Evolutionary conservation across 2,329 filamentous ascomycete species (phyloP), one percentile per base, ranked within the genome.

Genomic region (Mycosphaerella arachidis): DNA sequence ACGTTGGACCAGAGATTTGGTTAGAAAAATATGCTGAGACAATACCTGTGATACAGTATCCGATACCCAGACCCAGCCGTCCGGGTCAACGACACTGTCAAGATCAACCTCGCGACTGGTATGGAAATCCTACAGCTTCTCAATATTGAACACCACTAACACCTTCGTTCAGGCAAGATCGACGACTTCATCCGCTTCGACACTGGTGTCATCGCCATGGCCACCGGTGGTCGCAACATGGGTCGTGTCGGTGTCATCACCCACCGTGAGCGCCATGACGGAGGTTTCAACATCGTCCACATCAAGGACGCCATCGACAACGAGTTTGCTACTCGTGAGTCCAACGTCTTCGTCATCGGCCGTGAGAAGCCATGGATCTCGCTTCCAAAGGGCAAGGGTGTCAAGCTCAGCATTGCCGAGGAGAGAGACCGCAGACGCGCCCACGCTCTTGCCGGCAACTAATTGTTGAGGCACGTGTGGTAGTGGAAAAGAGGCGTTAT

Each of bases 291-390:
- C 87, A 96, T 99, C 77, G 92, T 99, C 80, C 71, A 73, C 68
- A 89, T 99, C 83, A 99, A 99, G 90, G 94, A 99, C 78, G 93
- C 92, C 76, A 93, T 99, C 82, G 94, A 97, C 88, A 99, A 99
- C 90, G 90, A 91, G 78, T 99, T 99, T 83, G 92, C 94, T 76
- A 99, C 94, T 78, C 94, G 94, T 82, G 92, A 99, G 86, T 89
- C 83, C 86, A 99, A 99, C 91, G 92, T 99, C 76, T 99, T 99
- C 84, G 88, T 99, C 84, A 97, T 99, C 74, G 94, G 94, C 76
- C 85, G 88, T 74, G 94, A 99, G 77, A 97, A 97, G 90, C 93
- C 94, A 76, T 99, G 94, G 94, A 88, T 99, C 83, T 96, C 91
- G 75, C 88, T 99, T 78, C 95, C 94, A 80, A 99, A 97, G 91